Evolutionary conservation across 2,329 filamentous ascomycete species (phyloP).

Genomic region (Talaromyces sp.): DNA sequence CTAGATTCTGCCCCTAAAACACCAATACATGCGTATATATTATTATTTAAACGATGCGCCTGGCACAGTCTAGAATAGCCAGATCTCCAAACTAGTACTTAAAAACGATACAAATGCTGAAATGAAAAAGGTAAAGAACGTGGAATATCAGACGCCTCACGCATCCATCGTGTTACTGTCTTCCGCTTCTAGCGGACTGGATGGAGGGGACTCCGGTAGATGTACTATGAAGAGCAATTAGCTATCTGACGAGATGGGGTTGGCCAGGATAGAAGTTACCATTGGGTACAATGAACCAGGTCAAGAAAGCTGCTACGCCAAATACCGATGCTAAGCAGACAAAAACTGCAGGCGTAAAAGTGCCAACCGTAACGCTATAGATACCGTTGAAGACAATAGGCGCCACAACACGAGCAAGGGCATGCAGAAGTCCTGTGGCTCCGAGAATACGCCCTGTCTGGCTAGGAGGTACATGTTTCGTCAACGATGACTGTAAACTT

Average conservation of each 20-base stretch:
- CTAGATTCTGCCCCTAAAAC: not conserved
- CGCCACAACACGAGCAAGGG: conserved; percentile 69
- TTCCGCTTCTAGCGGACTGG: conserved; percentile 2
- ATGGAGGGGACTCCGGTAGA: conserved; percentile 7
- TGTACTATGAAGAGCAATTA: conserved; percentile 14
- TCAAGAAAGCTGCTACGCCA: conserved; percentile 58
- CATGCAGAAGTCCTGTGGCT: conserved; percentile 79
- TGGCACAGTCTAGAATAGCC: not conserved
- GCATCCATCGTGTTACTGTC: not conserved
- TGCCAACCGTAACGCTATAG: conserved; percentile 74
- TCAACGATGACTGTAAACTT: conserved; percentile 75
- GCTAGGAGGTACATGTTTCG: conserved; percentile 83
- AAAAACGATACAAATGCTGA: not conserved
- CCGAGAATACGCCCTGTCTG: conserved; percentile 82
- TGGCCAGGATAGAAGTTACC: conserved; percentile 52
- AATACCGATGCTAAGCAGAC: conserved; percentile 67
- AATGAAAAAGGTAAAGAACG: not conserved
- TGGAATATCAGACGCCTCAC: not conserved
- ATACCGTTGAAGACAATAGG: conserved; percentile 81
- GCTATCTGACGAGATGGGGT: not conserved
- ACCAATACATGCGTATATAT: not conserved
- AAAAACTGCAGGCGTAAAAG: conserved; percentile 77
- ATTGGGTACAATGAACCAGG: conserved; percentile 67
- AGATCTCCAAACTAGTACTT: not conserved
- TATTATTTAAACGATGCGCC: not conserved